Conservation (phyloP, 1,284 basidiomycete species). For the Cutaneotrichosporon spelunceum region DNA sequence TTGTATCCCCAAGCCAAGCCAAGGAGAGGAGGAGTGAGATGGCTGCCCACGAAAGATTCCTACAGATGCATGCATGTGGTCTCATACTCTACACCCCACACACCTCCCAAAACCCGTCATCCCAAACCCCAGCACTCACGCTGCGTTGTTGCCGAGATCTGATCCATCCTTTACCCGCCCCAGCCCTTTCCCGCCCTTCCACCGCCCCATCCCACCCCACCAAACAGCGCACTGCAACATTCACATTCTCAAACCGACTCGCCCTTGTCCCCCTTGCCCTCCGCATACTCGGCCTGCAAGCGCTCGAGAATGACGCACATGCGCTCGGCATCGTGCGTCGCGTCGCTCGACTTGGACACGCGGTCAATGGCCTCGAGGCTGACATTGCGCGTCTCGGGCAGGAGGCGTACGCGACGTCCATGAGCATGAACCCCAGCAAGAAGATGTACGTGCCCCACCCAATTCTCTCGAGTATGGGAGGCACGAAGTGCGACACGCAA, state of each 20-base stretch:
- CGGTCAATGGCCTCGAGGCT: conserved; percentile 27
- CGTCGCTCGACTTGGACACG: conserved; percentile 25
- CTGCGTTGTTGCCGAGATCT: no score
- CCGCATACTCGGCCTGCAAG: conserved; percentile 13
- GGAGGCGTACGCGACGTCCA: conserved; percentile 28
- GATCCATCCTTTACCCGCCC: no score
- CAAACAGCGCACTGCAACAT: no score
- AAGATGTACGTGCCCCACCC: conserved; percentile 28
- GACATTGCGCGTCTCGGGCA: conserved; percentile 30
- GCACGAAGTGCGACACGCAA: conserved; percentile 24
- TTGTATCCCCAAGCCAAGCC: no score
- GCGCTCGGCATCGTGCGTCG: conserved; percentile 20
- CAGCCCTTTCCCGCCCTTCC: not conserved
- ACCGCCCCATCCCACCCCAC: no score
- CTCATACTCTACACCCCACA: no score
- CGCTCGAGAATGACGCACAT: conserved; percentile 20
- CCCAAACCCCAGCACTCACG: no score
- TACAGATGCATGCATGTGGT: no score
- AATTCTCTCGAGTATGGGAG: conserved; percentile 24
- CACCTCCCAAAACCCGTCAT: no score
- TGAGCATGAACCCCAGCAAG: conserved; percentile 27
- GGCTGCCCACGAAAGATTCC: no score
- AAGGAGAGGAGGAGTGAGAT: no score
- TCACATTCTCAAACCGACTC: not conserved
- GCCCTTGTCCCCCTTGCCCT: not conserved